These are phyloP conservation scores for Ceratocystis albifundus DNA, from an alignment of 2,329 filamentous ascomycete genomes.

Conservation along the genomic window DNA sequence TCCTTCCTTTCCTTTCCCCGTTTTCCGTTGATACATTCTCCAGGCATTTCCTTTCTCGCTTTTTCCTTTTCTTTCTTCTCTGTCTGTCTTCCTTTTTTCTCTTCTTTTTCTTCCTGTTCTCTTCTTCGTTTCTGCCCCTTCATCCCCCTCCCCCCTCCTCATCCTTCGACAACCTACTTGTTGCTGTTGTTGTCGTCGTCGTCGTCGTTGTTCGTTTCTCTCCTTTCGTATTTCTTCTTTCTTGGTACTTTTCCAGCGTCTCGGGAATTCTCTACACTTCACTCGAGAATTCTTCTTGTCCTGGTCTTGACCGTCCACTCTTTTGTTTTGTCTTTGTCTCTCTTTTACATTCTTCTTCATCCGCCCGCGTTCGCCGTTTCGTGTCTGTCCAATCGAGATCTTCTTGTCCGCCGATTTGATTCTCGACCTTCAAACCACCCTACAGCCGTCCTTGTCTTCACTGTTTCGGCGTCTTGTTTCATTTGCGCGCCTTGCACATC, in stretches of 20 bases:
- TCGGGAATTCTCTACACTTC: conserved; percentile 37
- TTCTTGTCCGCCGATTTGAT: neutral
- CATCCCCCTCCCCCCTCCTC: conserved; percentile 25
- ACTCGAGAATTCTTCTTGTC: conserved; percentile 34
- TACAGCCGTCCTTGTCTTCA: neutral
- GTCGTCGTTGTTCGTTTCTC: conserved; percentile 23
- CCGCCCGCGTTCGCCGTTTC: conserved; percentile 17
- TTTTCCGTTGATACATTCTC: conserved; percentile 8
- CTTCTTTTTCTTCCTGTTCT: conserved; percentile 14
- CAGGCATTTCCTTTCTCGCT: neutral
- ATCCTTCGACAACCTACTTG: conserved; percentile 28
- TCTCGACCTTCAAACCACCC: conserved; percentile 9
- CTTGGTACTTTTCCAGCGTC: conserved; percentile 30
- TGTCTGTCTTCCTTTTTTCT: conserved; percentile 1
- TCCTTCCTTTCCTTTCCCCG: neutral
- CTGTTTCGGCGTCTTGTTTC: neutral
- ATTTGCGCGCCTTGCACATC: neutral
- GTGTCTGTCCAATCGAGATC: conserved; percentile 15
- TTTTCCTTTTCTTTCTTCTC: neutral
- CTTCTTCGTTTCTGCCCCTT: conserved; percentile 23
- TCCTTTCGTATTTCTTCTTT: conserved; percentile 25
- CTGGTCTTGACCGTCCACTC: conserved; percentile 35
- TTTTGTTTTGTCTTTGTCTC: conserved; percentile 24
- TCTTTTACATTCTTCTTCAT: conserved; percentile 18
- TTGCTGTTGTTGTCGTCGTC: too few species aligned